Percentiles rank a stretch among this genome's conserved stretches.
phyloP scores from a whole-genome alignment of 2,329 filamentous ascomycete genomes.

The Incumbomyces lentus region DNA sequence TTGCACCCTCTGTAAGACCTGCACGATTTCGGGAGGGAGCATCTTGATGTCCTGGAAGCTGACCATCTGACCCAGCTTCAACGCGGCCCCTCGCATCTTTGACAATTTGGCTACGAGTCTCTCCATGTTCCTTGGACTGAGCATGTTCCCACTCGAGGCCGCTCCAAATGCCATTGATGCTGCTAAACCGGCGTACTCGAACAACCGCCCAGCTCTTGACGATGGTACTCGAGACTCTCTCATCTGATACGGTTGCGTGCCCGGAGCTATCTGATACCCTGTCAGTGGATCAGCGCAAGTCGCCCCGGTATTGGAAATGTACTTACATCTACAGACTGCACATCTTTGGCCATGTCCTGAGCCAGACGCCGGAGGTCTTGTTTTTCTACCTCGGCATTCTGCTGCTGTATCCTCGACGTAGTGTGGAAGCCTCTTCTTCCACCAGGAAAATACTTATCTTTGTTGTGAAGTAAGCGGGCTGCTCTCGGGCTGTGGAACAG shows the following conservation, averaged over 20 bases:
- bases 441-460: slow-evolving; percentile 22
- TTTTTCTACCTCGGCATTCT: slow-evolving; percentile 18
- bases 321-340: slow-evolving; percentile 23
- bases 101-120: slow-evolving; percentile 85
- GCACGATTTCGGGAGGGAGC: slow-evolving; percentile 75
- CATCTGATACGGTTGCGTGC: slow-evolving; percentile 51
- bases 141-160: slow-evolving; percentile 69
- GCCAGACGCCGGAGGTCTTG: slow-evolving; percentile 38
- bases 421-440: slow-evolving; percentile 13
- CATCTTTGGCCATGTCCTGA: slow-evolving; percentile 37
- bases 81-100: slow-evolving; percentile 89
- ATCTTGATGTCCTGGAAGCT: slow-evolving; percentile 97
- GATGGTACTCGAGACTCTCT: slow-evolving; percentile 85
- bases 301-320: background rate
- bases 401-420: slow-evolving; percentile 10
- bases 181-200: slow-evolving; percentile 89
- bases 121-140: slow-evolving; percentile 86
- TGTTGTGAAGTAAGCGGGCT: slow-evolving; percentile 44
- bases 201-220: slow-evolving; percentile 73
- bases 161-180: slow-evolving; percentile 93
- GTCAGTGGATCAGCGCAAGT: slow-evolving; percentile 37
- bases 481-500: slow-evolving; percentile 51
- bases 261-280: slow-evolving; percentile 27
- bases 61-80: slow-evolving; percentile 96
- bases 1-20: slow-evolving; percentile 87